phyloP scores from a whole-genome alignment of 2,329 filamentous ascomycete species.

The Chaetomiaceae sp. region DNA sequence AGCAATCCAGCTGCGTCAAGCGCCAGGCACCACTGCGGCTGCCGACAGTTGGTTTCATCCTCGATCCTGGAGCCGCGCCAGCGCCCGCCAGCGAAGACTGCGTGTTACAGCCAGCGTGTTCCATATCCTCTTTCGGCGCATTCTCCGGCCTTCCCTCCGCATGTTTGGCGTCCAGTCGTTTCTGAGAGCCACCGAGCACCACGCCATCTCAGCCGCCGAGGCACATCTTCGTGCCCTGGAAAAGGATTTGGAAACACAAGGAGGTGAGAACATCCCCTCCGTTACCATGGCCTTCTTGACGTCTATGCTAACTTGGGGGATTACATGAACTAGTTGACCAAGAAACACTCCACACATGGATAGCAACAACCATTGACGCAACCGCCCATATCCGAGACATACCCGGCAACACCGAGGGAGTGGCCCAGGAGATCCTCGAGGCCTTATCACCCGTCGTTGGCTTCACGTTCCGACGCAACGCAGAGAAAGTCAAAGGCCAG shows the following conservation, averaged over 20 bases:
- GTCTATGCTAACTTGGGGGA: neutral
- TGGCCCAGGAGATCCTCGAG: conserved; percentile 6
- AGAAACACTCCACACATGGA: neutral
- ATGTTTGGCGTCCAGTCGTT: conserved; percentile 16
- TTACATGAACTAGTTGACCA: neutral
- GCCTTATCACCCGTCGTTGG: conserved; percentile 8
- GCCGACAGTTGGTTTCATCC: conserved; percentile 1
- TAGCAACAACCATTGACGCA: conserved; percentile 3
- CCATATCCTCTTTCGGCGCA: conserved; percentile 15
- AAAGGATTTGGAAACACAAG: conserved; percentile 3
- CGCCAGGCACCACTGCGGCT: neutral
- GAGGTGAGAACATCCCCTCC: conserved; percentile 1
- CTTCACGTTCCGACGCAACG: neutral
- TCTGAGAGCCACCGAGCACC: neutral
- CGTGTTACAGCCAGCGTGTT: conserved; percentile 18
- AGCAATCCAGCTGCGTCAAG: neutral
- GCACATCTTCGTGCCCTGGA: conserved; percentile 13
- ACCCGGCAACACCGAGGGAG: neutral
- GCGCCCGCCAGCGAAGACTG: neutral
- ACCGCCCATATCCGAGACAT: conserved; percentile 4
- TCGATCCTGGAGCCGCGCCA: conserved; percentile 6
- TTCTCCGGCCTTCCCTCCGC: conserved; percentile 11
- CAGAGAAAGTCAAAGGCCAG: neutral
- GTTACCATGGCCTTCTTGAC: neutral
- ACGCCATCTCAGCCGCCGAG: conserved; percentile 6